Evolutionary conservation across 2,329 filamentous ascomycete genomes (phyloP), one percentile per base, ranked within the genome.

Genomic region (Penicillium capsulatum): DNA sequence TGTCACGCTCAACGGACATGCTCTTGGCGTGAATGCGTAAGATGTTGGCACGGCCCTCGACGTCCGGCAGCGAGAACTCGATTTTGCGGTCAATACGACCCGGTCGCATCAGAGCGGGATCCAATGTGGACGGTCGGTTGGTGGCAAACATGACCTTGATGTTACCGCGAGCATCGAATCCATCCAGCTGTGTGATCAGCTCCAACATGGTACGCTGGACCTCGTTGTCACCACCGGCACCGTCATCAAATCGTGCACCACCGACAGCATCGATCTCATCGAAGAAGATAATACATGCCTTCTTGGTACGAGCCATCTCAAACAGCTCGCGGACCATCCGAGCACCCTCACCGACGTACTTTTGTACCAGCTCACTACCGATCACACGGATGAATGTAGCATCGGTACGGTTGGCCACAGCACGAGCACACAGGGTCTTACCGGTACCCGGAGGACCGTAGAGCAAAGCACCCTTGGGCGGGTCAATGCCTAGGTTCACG

Each of bases 111-210:
- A 97, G 77, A 2, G 91, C 91, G n/a, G 91, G 91, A 63, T 97
- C 91, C 39, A 97, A 77, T 3, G 91, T 97, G 3, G 89, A 95
- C 3, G 91, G 91, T 66, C 91, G 79, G 77, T 97, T 97, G 64
- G 91, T 97, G 42, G 91, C 91, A 61, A 97, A 97, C 91, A 97
- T 97, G 69, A 97, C 91, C 72, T 97, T 97, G 77, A 97, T 97
- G 69, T 97, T 97, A 65, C 91, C 91, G 66, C 91, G 79, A 34
- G 89, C 86, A 62, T 97, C 91, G 73, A 97, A 97, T 48, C 91
- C 91, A 61, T 97, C 91, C 32, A 97, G 76, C 68, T 97, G 91
- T 22, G 91, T 97, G 61, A 97, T 97, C 37, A 97, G 77, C 65
- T 97, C 91, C 75, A 97, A 71, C 91, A 97, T 97, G 51, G 91